Evolutionary conservation across 129 eudicot genomes (phyloP).

Genomic region (Centella asiatica): DNA sequence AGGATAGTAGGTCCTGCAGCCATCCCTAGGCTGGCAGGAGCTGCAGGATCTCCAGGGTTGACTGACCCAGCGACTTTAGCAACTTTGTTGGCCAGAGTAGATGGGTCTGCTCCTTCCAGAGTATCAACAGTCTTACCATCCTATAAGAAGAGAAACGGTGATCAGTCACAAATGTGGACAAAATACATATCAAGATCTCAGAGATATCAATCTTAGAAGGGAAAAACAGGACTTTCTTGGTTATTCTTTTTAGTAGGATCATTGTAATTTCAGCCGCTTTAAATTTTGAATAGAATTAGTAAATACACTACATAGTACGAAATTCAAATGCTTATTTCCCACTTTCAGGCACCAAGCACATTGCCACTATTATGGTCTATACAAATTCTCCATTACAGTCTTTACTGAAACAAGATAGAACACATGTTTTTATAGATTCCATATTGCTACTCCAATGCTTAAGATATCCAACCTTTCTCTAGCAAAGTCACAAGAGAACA

Average conservation of each 20-base stretch:
- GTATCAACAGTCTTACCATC: slow-evolving; percentile 76
- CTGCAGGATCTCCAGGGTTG: slow-evolving; percentile 72
- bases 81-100: slow-evolving; percentile 83
- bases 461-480: no score
- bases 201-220: not conserved
- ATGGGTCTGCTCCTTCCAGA: slow-evolving; percentile 90
- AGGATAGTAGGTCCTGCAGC: slow-evolving; percentile 83
- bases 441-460: no score
- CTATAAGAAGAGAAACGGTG: slow-evolving; percentile 20
- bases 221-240: not conserved
- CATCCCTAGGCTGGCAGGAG: slow-evolving; percentile 96
- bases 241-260: not conserved
- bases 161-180: not conserved
- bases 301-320: no score
- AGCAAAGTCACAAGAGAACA: not conserved
- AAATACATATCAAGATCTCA: not conserved
- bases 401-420: not conserved
- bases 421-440: not conserved
- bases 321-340: not conserved
- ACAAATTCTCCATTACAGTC: no score
- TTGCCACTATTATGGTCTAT: not conserved
- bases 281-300: no score
- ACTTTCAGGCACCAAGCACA: not conserved
- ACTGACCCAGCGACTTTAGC: slow-evolving; percentile 80
- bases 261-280: not conserved